phyloP scores from a whole-genome alignment of 148 eudicot species.

The Rhododendron kiyosumense region DNA sequence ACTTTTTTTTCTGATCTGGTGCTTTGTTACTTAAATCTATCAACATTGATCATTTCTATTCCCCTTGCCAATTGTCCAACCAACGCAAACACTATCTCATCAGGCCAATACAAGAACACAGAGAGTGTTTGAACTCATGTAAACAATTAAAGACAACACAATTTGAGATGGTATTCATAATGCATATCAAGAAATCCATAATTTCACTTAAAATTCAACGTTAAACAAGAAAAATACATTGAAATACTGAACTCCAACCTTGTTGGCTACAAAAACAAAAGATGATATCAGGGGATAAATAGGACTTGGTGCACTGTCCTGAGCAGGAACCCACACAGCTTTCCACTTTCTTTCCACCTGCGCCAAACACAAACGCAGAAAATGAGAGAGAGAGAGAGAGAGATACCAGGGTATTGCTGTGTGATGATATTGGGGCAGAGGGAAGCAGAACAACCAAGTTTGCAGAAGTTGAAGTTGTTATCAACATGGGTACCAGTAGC shows the following conservation, averaged over 20 bases:
- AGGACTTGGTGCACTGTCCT: slow-evolving; percentile 31
- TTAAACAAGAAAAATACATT: background rate
- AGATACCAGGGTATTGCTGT: slow-evolving; percentile 30
- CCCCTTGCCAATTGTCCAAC: background rate
- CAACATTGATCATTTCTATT: background rate
- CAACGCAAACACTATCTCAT: background rate
- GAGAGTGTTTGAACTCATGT: background rate
- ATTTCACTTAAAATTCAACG: background rate
- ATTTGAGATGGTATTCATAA: background rate
- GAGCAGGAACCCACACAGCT: slow-evolving; percentile 51
- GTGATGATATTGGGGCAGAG: slow-evolving; percentile 39
- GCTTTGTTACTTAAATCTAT: background rate
- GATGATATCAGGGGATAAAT: slow-evolving; percentile 17
- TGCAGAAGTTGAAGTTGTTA: slow-evolving; percentile 20
- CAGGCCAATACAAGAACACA: background rate
- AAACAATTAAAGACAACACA: background rate
- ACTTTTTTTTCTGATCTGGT: background rate
- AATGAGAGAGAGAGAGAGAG: background rate
- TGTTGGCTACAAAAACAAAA: background rate
- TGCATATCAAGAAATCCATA: background rate
- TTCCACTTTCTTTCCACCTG: slow-evolving; percentile 45
- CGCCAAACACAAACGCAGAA: background rate
- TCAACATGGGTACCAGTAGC: background rate
- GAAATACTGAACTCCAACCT: background rate
- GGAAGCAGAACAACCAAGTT: slow-evolving; percentile 39